These are phyloP conservation scores for Chlamydomonas schloesseri DNA, from an alignment of 139 green algal species.

Conservation along the genomic window DNA sequence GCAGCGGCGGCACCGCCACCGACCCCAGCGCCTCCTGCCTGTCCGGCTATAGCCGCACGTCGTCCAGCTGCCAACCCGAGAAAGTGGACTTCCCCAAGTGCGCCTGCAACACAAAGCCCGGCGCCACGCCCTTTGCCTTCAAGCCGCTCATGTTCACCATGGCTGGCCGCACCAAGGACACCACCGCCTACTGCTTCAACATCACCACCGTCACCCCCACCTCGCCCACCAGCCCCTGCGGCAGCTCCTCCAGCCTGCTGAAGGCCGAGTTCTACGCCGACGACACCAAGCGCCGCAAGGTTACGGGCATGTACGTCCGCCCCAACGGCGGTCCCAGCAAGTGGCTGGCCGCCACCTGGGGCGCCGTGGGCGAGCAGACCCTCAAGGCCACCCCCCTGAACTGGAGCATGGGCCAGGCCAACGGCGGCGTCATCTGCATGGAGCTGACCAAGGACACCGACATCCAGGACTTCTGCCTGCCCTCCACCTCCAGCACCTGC, in stretches of 20 bases:
- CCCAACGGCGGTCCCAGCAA: background rate
- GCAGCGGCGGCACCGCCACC: too few species aligned
- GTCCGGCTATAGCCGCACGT: too few species aligned
- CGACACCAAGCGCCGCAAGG: background rate
- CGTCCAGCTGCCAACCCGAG: too few species aligned
- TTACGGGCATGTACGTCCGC: background rate
- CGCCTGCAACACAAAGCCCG: background rate
- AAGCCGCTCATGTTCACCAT: background rate
- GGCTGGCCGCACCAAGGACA: background rate
- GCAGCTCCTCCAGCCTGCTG: background rate
- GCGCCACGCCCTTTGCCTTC: constrained; percentile 9
- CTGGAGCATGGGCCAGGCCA: constrained; percentile 8
- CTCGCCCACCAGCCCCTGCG: background rate
- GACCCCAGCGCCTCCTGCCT: too few species aligned
- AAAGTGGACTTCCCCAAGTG: too few species aligned
- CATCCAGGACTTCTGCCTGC: background rate
- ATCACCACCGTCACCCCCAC: background rate
- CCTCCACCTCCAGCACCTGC: background rate
- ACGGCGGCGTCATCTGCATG: constrained; percentile 14
- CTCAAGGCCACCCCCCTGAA: constrained; percentile 33
- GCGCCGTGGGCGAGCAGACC: background rate
- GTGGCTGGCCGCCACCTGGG: background rate
- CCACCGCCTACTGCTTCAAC: constrained; percentile 8
- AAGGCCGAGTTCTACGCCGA: too few species aligned
- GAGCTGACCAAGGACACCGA: background rate